Conservation (phyloP, 345 rosid species). For the Gossypioides kirkii region DNA sequence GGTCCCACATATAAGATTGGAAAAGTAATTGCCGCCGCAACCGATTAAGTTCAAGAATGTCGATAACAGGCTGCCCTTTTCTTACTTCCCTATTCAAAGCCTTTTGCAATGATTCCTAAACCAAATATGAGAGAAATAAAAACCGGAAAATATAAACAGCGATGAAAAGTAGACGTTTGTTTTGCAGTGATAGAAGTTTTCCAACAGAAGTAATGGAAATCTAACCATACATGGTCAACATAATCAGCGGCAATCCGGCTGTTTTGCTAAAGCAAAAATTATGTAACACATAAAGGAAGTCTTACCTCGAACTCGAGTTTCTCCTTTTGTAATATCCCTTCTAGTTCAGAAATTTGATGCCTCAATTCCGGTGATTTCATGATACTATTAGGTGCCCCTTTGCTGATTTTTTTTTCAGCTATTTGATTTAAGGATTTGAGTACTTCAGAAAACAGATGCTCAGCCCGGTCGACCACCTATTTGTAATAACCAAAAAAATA, state of each 20-base stretch:
- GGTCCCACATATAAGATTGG: conserved; percentile 91
- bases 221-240: not conserved
- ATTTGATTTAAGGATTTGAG: conserved; percentile 58
- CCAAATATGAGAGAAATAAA: conserved; percentile 22
- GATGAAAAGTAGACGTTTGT: not conserved
- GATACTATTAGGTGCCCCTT: conserved; percentile 16
- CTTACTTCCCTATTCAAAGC: conserved; percentile 44
- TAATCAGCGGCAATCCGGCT: no score
- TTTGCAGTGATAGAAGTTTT: not conserved
- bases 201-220: not conserved
- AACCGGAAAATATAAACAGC: not conserved
- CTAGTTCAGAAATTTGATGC: conserved; percentile 52
- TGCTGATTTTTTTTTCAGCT: conserved; percentile 32
- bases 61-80: conserved; percentile 52
- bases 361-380: conserved; percentile 33
- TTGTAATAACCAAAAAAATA: conserved; percentile 15
- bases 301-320: conserved; percentile 75
- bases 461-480: conserved; percentile 67
- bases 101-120: conserved; percentile 69
- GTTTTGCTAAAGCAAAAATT: not conserved
- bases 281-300: conserved; percentile 1
- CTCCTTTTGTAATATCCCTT: conserved; percentile 64
- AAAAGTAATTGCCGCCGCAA: conserved; percentile 72
- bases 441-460: conserved; percentile 78
- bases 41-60: conserved; percentile 79